Percentiles rank a stretch among this genome's conserved stretches.
phyloP scores from a whole-genome alignment of 768 basidiomycete genomes.

The Sarcodon sp. region DNA sequence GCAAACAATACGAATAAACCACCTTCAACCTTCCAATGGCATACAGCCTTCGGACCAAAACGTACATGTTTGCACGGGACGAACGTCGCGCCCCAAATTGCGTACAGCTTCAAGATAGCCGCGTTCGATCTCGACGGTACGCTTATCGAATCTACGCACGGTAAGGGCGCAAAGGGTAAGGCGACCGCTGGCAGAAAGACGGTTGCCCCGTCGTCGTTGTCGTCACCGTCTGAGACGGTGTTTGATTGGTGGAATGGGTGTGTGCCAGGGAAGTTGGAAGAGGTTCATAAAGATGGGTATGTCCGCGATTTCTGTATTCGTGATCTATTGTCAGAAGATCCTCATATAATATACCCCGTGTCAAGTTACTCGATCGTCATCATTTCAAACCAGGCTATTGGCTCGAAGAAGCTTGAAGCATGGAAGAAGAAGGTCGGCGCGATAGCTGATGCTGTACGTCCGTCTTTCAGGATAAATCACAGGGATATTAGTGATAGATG shows the following conservation, averaged over 20 bases:
- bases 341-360: not conserved
- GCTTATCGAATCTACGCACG: conserved; percentile 37
- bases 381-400: conserved; percentile 68
- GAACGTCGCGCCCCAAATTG: conserved; percentile 21
- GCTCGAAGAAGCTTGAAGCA: conserved; percentile 29
- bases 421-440: conserved; percentile 72
- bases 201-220: too few species aligned
- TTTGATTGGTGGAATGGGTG: conserved; percentile 67
- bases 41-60: conserved; percentile 17
- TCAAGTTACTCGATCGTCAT: conserved; percentile 59
- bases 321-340: not conserved
- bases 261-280: conserved; percentile 52
- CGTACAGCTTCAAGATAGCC: conserved; percentile 43
- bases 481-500: not conserved
- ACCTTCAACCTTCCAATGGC: conserved; percentile 15
- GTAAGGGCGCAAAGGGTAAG: conserved; percentile 28
- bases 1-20: not conserved
- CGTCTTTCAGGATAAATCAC: not conserved
- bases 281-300: conserved; percentile 49
- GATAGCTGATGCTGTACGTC: conserved; percentile 49
- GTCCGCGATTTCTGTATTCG: conserved; percentile 7
- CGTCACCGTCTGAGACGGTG: conserved; percentile 18
- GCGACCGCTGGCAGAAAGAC: conserved; percentile 6
- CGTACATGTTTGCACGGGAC: conserved; percentile 23
- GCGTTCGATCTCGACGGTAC: conserved; percentile 86